phyloP scores from a whole-genome alignment of 163 green algal species.

The Scenedesmus sp. region DNA sequence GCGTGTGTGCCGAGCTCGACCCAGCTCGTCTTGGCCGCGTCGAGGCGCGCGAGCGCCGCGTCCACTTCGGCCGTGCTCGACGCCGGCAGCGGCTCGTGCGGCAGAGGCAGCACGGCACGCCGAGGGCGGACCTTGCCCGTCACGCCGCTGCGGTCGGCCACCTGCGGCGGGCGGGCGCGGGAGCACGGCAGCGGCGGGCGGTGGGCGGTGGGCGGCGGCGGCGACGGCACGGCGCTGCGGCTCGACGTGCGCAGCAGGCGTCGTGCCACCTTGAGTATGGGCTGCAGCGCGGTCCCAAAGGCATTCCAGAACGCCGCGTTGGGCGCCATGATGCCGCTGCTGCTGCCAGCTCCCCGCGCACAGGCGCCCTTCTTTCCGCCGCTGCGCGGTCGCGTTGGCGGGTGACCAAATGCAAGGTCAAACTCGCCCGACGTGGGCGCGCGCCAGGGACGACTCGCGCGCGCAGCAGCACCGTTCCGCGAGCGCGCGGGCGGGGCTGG shows the following conservation, averaged over 20 bases:
- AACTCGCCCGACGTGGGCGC: no score
- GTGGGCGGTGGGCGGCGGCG: no score
- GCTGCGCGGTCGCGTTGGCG: no score
- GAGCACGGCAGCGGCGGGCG: no score
- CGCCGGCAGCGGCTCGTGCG: background rate
- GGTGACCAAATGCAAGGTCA: no score
- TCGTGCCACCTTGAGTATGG: no score
- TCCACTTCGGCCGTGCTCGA: conserved; percentile 12
- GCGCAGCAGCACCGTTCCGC: no score
- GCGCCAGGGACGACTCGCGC: no score
- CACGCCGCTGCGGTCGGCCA: background rate
- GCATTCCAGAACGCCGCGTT: conserved; percentile 33
- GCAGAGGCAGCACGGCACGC: conserved; percentile 4
- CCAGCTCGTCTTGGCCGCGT: conserved; percentile 30
- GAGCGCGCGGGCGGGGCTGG: no score
- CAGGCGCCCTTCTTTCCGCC: no score
- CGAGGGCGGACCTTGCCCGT: background rate
- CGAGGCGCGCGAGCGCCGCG: background rate
- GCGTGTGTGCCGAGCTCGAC: background rate
- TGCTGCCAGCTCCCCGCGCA: background rate
- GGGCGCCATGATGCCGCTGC: conserved; percentile 9
- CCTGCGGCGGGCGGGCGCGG: background rate
- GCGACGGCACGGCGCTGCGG: no score
- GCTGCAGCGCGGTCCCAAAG: conserved; percentile 1
- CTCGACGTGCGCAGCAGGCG: no score